These are phyloP conservation scores for Lolium rigidum DNA, from an alignment of 176 grass and related monocot species.

Conservation along the genomic window DNA sequence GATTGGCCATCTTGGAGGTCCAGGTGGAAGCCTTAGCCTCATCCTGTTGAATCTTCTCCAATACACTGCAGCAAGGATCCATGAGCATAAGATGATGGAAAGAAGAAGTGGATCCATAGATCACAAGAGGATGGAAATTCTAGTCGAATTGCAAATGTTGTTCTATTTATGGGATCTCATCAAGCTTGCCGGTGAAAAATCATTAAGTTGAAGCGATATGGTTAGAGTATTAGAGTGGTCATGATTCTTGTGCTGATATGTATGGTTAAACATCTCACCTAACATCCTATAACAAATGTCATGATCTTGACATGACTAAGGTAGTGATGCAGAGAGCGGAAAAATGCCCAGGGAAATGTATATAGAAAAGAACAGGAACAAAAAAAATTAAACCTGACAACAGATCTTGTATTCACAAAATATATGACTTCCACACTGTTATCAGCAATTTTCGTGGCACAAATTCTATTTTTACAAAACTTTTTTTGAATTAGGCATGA, in stretches of 20 bases:
- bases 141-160: constrained; percentile 41
- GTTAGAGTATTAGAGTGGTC: constrained; percentile 62
- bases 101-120: constrained; percentile 55
- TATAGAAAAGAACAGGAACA: constrained; percentile 26
- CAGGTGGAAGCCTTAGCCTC: constrained; percentile 75
- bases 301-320: constrained; percentile 79
- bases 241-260: constrained; percentile 73
- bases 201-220: constrained; percentile 49
- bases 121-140: constrained; percentile 38
- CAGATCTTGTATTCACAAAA: constrained; percentile 18
- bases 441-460: constrained; percentile 14
- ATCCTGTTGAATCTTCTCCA: constrained; percentile 45
- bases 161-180: constrained; percentile 51
- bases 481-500: neutral
- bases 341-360: constrained; percentile 13
- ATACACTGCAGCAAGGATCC: constrained; percentile 48
- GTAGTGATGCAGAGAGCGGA: constrained; percentile 7
- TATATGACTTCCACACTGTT: constrained; percentile 9
- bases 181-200: constrained; percentile 41
- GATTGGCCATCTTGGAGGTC: constrained; percentile 77
- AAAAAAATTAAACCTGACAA: constrained; percentile 32
- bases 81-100: constrained; percentile 58
- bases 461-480: neutral
- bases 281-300: constrained; percentile 50
- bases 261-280: constrained; percentile 60